These are phyloP conservation scores for Arctostaphylos glauca DNA, from an alignment of 148 eudicot genomes.

Conservation along the genomic window DNA sequence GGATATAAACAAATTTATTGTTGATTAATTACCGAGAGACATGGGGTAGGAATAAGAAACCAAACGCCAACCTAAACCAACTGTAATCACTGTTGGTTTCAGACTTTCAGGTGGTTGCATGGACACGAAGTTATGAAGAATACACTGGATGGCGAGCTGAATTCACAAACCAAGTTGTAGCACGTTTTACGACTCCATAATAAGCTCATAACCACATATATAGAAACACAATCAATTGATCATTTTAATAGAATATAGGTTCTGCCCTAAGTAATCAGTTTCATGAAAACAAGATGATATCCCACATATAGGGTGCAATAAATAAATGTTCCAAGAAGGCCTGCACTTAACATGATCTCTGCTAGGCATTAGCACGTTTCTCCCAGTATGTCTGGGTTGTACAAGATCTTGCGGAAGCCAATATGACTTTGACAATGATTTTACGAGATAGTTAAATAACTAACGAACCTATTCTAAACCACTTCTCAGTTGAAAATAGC, in stretches of 20 bases:
- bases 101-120: not conserved
- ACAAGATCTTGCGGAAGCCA: slow-evolving; percentile 5
- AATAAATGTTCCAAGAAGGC: not conserved
- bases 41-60: not conserved
- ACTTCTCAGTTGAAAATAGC: not conserved
- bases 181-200: not conserved
- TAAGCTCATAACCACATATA: not conserved
- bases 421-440: not conserved
- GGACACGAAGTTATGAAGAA: not conserved
- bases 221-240: not conserved
- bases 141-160: not conserved
- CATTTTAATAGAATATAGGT: not conserved
- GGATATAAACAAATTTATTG: not conserved
- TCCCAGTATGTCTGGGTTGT: not conserved
- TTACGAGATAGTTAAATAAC: not conserved
- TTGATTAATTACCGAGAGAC: not conserved
- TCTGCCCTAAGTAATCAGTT: not conserved
- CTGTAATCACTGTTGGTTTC: not conserved
- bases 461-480: not conserved
- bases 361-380: not conserved
- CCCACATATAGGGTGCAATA: not conserved
- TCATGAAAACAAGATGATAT: not conserved
- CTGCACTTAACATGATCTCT: not conserved
- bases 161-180: not conserved
- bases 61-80: not conserved